Base-by-base conservation (phyloP, 2,329 filamentous ascomycete genomes). In the Aspergillus fischeri region DNA sequence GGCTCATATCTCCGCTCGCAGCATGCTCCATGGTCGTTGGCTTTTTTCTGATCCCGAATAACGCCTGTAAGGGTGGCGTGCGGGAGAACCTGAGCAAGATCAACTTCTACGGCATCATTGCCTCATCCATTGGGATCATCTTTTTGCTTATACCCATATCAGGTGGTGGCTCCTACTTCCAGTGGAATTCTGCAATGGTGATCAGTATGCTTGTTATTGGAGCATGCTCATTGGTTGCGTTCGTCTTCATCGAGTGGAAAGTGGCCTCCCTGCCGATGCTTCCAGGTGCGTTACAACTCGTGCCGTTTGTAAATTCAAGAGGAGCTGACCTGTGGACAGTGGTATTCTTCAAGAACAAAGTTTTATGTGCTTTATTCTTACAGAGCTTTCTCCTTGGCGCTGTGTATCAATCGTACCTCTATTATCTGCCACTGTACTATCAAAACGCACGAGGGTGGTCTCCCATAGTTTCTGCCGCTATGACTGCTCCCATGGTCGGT, bases 121-220 rank as follows among this genome's bases (percentile, higher is more conserved):
- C 79, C 2, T 82, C 80, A 3, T 83, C 82, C 0, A 71, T 80
- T 6, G 84, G 80, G 0, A 80, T 86, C 28, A 80, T 88, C 9
- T 76, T 87, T 11, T 63, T 88, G 1, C 75, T 88, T 20, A 85
- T 89, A 48, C 86, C 86, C 0, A 80, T 88, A 11, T 86, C 84
- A 2, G 84, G 84, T 17, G 84, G 82, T 56, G 83, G 81, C 1
- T 77, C 79, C 0, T 83, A 84, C 57, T 86, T 85, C 60, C 68
- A 75, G 3, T 85, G 82, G 82, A 65, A 75, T 28, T 83, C 80
- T 9, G 75, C 83, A 0, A 78, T 85, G 77, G 80, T 85, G 1
- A 84, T 87, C 24, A 77, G 78, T 41, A 85, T 87, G 83, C 72
- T 88, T 11, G 70, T 72, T 0, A 71, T 85, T 11, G 82, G 82